Evolutionary conservation across 2,329 filamentous ascomycete genomes (phyloP).

Genomic region (Penicillium nordicum): DNA sequence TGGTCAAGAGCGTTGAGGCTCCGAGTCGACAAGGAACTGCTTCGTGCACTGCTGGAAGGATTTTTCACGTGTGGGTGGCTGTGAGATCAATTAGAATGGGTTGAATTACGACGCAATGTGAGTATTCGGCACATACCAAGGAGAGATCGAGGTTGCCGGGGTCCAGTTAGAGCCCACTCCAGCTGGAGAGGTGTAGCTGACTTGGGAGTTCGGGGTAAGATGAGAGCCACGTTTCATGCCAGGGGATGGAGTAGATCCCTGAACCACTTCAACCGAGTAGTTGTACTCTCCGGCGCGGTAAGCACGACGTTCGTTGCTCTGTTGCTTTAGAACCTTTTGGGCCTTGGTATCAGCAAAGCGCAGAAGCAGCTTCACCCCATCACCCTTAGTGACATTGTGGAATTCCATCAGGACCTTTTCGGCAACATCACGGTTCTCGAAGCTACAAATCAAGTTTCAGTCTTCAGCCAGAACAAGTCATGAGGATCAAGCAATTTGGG

Average conservation of each 20-base stretch:
- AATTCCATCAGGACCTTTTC: slow-evolving; percentile 84
- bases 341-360: slow-evolving; percentile 95
- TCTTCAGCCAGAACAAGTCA: slow-evolving; percentile 2
- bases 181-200: slow-evolving; percentile 44
- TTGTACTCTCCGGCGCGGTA: slow-evolving; percentile 97
- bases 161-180: slow-evolving; percentile 45
- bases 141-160: slow-evolving; percentile 48
- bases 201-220: slow-evolving; percentile 42
- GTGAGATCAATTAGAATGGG: slow-evolving; percentile 28
- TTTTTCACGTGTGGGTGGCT: slow-evolving; percentile 43
- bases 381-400: slow-evolving; percentile 75
- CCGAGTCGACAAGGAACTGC: slow-evolving; percentile 39
- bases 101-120: not conserved
- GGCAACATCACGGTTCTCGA: slow-evolving; percentile 83
- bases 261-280: slow-evolving; percentile 48
- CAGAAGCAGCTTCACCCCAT: slow-evolving; percentile 82
- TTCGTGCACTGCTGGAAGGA: slow-evolving; percentile 31
- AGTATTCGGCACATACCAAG: slow-evolving; percentile 40
- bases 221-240: slow-evolving; percentile 40
- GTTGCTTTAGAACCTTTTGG: slow-evolving; percentile 93
- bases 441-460: slow-evolving; percentile 53
- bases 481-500: slow-evolving; percentile 1
- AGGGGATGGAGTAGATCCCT: slow-evolving; percentile 45
- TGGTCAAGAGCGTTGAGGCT: slow-evolving; percentile 39
- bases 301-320: slow-evolving; percentile 90